Base-by-base conservation (phyloP, 345 rosid species). In the Aurinia saxatilis region DNA sequence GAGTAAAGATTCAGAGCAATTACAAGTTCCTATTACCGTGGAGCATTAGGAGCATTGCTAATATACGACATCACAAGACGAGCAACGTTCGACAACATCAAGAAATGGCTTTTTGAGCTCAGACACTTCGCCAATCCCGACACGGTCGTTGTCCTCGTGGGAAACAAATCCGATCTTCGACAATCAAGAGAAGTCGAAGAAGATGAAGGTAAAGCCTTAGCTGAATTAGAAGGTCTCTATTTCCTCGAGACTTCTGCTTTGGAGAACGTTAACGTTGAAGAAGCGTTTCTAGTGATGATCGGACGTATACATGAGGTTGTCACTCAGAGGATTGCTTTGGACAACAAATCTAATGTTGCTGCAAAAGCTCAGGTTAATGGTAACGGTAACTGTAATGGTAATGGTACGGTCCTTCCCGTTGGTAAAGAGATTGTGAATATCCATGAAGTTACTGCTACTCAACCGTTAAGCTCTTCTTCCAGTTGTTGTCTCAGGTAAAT, bases 21-120 rank as follows among this genome's bases (percentile, higher is more conserved):
- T 1, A 91, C 96, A 10, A 88, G 95, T 58, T 91, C 98, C 0
- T 91, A 91, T 60, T 91, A 91, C 58, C 79, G 98, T 0, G 98
- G 98, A 65, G 98, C 98, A 2, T 67, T 91, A 2, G 95, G 98
- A 0, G 98, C 98, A 2, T 46, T 88, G 8, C 80, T 91, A 0
- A 91, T 85, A 0, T 91, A 91, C 51, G 96, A 88, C 78, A 84
- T 87, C 50, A 84, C 90, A 1, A 57, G 96, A 10, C 64, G 86
- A 60, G 48, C 73, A 41, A 91, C 95, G 1, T 91, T 85, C 5
- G 65, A 61, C 0, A 82, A 78, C 38, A 81, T 80, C 58, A 79
- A 77, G 71, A 86, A 84, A 81, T 91, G 98, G 98, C 77, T 91
- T 40, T 53, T 21, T 4, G 96, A 88, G 80, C 86, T 91, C 11